Evolutionary conservation across 78 protist species (phyloP), one percentile per base, ranked within the genome.

Genomic region (Dictyostelium citrinum): DNA sequence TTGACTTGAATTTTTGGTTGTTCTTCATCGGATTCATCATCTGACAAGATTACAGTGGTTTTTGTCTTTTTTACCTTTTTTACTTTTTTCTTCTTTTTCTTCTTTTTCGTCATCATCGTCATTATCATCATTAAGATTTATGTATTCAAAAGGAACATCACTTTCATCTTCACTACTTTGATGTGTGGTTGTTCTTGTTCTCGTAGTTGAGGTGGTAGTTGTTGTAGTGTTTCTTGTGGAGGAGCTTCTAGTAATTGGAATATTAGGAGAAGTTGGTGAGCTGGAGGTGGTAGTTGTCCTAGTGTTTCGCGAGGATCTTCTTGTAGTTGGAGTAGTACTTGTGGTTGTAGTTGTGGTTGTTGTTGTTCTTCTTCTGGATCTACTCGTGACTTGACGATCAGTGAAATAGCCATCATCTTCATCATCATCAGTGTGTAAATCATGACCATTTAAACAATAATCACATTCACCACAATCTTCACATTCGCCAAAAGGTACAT

Each of bases 401-500:
- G 81, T 9, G 24, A 77, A 77, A 46, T 46, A 70, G 9, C 64
- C 75, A 45, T 70, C 90, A 83, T 72, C 70, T 43, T 29, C 22
- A 12, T 83, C 90, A 29, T 58, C 78, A 31, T 37, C 75, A 61
- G 35, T 17, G 9, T 29, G 37, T 9, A 85, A n/a, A 27, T 85
- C 92, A 61, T 31, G 43, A 61, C 92, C 92, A 9, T 74, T 84
- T 3, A 85, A 60, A 76, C 92, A 85, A 22, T 3, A 37, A 14
- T 84, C 91, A 74, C 91, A 84, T 27, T 84, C 91, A 10, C 91
- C 91, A 72, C 91, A 84, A n/a, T 46, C 79, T 35, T n/a, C 92
- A 64, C 92, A 85, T 16, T 85, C 83, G 12, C 83, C 92, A 31
- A 17, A n/a, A 24, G 39, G 5, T n/a, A 20, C 41, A 41, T 45